Conservation (phyloP, 768 basidiomycete species). For the Suillus decipiens region DNA sequence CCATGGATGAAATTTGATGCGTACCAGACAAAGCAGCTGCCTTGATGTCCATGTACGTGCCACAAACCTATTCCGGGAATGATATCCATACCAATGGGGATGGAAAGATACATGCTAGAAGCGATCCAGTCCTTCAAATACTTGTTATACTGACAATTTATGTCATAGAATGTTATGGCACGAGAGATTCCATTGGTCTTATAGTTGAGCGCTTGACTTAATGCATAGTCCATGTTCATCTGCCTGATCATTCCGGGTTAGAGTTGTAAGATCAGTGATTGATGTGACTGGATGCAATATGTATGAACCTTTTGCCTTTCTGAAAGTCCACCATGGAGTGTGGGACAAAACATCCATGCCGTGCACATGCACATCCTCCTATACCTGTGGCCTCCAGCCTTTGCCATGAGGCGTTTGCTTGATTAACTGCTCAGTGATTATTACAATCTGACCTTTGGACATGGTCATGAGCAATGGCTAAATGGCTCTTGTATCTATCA, state of each 20-base stretch:
- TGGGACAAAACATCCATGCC: slow-evolving; percentile 34
- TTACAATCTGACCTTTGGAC: slow-evolving; percentile 19
- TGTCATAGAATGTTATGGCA: slow-evolving; percentile 28
- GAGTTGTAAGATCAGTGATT: background rate
- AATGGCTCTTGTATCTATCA: slow-evolving; percentile 1
- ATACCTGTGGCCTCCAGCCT: slow-evolving; percentile 30
- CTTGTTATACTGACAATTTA: slow-evolving; percentile 28
- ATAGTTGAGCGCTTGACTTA: slow-evolving; percentile 24
- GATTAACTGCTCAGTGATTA: slow-evolving; percentile 23
- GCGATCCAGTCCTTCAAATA: slow-evolving; percentile 15
- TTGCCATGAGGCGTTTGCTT: slow-evolving; percentile 6
- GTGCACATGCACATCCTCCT: slow-evolving; percentile 32
- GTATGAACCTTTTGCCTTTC: slow-evolving; percentile 31
- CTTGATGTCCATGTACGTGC: slow-evolving; percentile 12
- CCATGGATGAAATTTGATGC: slow-evolving; percentile 7
- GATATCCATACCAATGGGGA: slow-evolving; percentile 1
- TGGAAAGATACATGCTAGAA: background rate
- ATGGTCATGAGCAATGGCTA: background rate
- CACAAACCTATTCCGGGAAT: slow-evolving; percentile 10
- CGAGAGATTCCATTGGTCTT: slow-evolving; percentile 7
- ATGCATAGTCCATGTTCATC: slow-evolving; percentile 31
- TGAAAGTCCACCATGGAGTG: slow-evolving; percentile 34
- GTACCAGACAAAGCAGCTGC: slow-evolving; percentile 7
- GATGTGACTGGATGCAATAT: background rate
- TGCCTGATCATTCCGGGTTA: slow-evolving; percentile 17